Percentiles rank a stretch among this genome's conserved stretches.
phyloP scores from a whole-genome alignment of 2,329 filamentous ascomycete species.

The Zymoseptoria brevis region DNA sequence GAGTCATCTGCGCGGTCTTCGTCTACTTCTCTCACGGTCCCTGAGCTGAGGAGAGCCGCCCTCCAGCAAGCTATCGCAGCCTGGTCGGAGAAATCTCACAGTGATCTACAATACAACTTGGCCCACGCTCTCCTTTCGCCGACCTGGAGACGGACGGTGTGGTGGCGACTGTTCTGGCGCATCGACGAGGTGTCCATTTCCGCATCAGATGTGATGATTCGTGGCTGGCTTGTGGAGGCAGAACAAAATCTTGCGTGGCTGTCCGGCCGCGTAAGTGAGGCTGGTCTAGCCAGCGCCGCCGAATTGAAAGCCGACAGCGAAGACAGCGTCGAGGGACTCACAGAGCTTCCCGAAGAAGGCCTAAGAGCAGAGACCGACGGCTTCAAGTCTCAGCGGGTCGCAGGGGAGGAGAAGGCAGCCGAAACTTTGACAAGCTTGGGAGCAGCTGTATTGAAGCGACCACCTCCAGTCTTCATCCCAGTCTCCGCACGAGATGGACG shows the following conservation, averaged over 20 bases:
- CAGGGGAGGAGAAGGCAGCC: conserved; percentile 12
- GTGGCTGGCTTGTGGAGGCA: conserved; percentile 67
- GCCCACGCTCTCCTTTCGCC: conserved; percentile 68
- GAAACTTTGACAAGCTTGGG: conserved; percentile 5
- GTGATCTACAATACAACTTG: conserved; percentile 72
- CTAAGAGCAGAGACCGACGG: conserved; percentile 7
- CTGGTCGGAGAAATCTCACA: conserved; percentile 76
- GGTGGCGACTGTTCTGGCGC: conserved; percentile 95
- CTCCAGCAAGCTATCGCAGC: conserved; percentile 54
- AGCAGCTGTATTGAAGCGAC: conserved; percentile 16
- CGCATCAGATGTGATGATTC: conserved; percentile 66
- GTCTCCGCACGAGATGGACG: conserved; percentile 23
- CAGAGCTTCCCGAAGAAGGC: conserved; percentile 4
- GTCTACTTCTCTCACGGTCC: conserved; percentile 28
- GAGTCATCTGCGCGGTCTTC: conserved; percentile 38
- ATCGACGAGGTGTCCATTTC: conserved; percentile 87
- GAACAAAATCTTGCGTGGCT: conserved; percentile 80
- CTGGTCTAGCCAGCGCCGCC: conserved; percentile 39
- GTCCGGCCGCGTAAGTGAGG: conserved; percentile 64
- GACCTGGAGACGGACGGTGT: conserved; percentile 71
- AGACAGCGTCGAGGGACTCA: neutral
- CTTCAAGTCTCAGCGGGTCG: conserved; percentile 5
- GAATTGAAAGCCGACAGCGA: conserved; percentile 17
- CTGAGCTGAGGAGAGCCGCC: conserved; percentile 36
- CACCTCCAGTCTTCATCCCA: conserved; percentile 20